These are phyloP conservation scores for Xylariaceae sp. DNA, from an alignment of 2,329 filamentous ascomycete genomes.

Conservation along the genomic window DNA sequence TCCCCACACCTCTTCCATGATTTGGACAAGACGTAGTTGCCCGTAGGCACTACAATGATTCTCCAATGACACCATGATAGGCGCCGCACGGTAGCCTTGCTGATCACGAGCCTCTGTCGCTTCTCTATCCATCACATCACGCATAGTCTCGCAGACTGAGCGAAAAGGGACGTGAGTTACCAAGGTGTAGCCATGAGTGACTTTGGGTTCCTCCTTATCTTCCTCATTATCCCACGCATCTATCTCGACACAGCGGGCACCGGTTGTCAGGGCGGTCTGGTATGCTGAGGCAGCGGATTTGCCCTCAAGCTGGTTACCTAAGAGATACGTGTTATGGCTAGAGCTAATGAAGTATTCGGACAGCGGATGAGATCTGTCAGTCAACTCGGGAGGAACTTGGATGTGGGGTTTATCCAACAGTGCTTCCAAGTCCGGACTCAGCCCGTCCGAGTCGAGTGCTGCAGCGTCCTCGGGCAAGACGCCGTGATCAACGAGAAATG, in stretches of 20 bases:
- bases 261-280: slow-evolving; percentile 56
- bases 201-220: slow-evolving; percentile 60
- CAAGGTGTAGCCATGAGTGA: slow-evolving; percentile 66
- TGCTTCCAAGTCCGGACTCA: slow-evolving; percentile 42
- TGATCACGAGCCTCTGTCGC: slow-evolving; percentile 38
- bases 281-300: slow-evolving; percentile 60
- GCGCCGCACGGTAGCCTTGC: slow-evolving; percentile 43
- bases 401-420: slow-evolving; percentile 57
- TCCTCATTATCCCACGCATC: slow-evolving; percentile 67
- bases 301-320: slow-evolving; percentile 66
- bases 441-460: slow-evolving; percentile 41
- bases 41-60: slow-evolving; percentile 61
- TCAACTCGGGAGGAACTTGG: slow-evolving; percentile 49
- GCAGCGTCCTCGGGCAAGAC: slow-evolving; percentile 48
- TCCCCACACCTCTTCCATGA: slow-evolving; percentile 62
- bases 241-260: slow-evolving; percentile 68
- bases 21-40: slow-evolving; percentile 57
- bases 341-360: slow-evolving; percentile 70
- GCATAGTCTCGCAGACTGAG: slow-evolving; percentile 61
- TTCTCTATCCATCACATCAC: slow-evolving; percentile 59
- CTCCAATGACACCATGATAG: slow-evolving; percentile 62
- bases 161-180: slow-evolving; percentile 64
- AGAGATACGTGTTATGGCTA: slow-evolving; percentile 69
- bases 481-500: slow-evolving; percentile 50
- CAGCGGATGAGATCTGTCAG: slow-evolving; percentile 56